Base-by-base conservation (phyloP, 75 land plant genomes). In the Pseudotsuga menziesii region DNA sequence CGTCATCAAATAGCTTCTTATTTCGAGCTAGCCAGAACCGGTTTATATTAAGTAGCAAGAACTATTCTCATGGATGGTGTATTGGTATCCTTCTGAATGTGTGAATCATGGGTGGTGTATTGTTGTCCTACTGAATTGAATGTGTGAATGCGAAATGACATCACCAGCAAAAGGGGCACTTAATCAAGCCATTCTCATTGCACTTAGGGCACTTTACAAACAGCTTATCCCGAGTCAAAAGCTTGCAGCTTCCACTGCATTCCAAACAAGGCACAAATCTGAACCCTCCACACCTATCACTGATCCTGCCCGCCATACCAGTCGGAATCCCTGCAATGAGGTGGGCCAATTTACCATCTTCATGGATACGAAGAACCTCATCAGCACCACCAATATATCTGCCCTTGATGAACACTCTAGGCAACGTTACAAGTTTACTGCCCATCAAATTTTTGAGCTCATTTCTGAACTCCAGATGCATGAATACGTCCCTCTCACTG, bases 331-430 rank as follows among this genome's bases (percentile, higher is more conserved):
- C 93, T 75, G 80, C 84, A 26, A 92, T 56, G 13, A 95, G 85
- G 13, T 58, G 44, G 58, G 56, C 54, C 52, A 95, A 80, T 75
- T 56, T 79, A 56, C 93, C 93, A 35, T 79, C 80, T 77, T 95
- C 98, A 27, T 95, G 92, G 36, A 95, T 67, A n/a, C 80, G 78
- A 8, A 83, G 56, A 12, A 89, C 91, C 52, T 89, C 90, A 48
- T 92, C 93, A 3, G 91, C 89, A 56, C 98, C 93, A 29, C 98
- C 98, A 56, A 95, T 90, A 78, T 84, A 83, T 41, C 88, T 79
- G 25, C 98, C 95, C 78, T 79, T 90, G 52, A 95, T 86, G 78
- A 92, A 95, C 60, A 91, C 78, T 80, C 87, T 85, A 14, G 98
- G 98, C 13, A 84, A 83, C 23, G 83, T 58, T 35, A 77, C 83